phyloP scores from a whole-genome alignment of 306 rosid genomes.

The Casuarina cunninghamiana region DNA sequence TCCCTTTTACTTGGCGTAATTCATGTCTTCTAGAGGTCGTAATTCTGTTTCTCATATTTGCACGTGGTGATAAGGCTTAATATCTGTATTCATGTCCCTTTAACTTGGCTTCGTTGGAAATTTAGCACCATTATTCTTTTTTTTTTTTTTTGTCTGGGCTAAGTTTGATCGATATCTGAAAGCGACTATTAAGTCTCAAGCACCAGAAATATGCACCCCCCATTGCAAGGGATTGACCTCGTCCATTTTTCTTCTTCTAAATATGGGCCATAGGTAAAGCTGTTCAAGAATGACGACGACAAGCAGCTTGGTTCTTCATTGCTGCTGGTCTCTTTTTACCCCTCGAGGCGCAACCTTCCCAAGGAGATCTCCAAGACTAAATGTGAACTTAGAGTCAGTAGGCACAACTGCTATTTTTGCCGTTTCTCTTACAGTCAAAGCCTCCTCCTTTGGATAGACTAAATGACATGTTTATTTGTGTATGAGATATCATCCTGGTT shows the following conservation, averaged over 20 bases:
- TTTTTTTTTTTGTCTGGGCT: not conserved
- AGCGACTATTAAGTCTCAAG: no score
- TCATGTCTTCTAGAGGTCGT: no score
- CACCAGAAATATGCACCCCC: not conserved
- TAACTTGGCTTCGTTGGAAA: no score
- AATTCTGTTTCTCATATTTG: no score
- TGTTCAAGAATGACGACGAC: slow-evolving; percentile 33
- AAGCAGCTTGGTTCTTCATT: slow-evolving; percentile 43
- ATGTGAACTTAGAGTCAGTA: slow-evolving; percentile 25
- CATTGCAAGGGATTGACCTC: not conserved
- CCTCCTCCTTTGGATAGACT: slow-evolving; percentile 24
- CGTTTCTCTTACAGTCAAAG: slow-evolving; percentile 8
- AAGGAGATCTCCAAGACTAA: slow-evolving; percentile 21
- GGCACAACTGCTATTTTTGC: slow-evolving; percentile 31
- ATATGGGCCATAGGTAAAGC: not conserved
- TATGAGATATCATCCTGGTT: slow-evolving; percentile 28
- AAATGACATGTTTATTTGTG: slow-evolving; percentile 10
- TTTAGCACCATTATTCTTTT: no score
- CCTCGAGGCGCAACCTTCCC: slow-evolving; percentile 29
- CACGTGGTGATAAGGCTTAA: no score
- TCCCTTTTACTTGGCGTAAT: no score
- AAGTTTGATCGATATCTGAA: no score
- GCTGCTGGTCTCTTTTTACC: slow-evolving; percentile 39
- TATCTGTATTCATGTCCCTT: no score
- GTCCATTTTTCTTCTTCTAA: not conserved